Base-by-base conservation (phyloP, 1,284 basidiomycete species). In the Cutaneotrichosporon dermatis region DNA sequence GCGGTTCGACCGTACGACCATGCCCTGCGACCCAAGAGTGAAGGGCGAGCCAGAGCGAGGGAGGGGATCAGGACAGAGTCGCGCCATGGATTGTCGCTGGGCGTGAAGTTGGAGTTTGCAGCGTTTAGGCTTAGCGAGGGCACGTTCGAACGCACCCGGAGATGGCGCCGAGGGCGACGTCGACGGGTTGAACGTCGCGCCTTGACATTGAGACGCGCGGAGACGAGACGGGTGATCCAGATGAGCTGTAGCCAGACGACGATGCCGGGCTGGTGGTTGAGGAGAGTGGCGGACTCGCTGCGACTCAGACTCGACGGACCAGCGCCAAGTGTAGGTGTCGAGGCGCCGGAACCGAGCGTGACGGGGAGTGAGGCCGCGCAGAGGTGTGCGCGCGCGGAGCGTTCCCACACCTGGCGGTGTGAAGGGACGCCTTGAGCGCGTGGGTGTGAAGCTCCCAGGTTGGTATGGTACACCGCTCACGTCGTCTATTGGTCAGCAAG, bases 1-100 rank as follows among this genome's bases (percentile, higher is more conserved):
- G 8, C 93, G 83, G 72, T 90, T 93, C 3, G 90, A 92, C 85
- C 54, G 90, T 76, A 33, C 77, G 66, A 68, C 64, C 69, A 78
- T 74, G 39, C 66, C 64, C 6, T 70, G 82, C 1, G 85, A 84
- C 65, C 83, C 87, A 9, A 68, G 63, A 4, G 65, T 64, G 63
- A 72, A 75, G 6, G 75, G 75, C 12, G 72, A 74, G 9, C 69
- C 70, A 4, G 73, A 62, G 37, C 72, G 63, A 13, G 71, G 68
- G 6, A 68, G 67, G 5, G 70, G 66, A 10, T 12, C 44, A 4
- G 66, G 2, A 68, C 58, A 4, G 62, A 63, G 56, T 76, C 75
- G 37, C 67, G 68, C 75, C 74, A 77, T 5, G 72, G 68, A 57
- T 75, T 73, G 43, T 66, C 53, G 89, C 89, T 4, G 88, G 87